These are phyloP conservation scores for Yamadazyma spencermartinsiae DNA, from an alignment of 1,139 yeast species.

Conservation along the genomic window DNA sequence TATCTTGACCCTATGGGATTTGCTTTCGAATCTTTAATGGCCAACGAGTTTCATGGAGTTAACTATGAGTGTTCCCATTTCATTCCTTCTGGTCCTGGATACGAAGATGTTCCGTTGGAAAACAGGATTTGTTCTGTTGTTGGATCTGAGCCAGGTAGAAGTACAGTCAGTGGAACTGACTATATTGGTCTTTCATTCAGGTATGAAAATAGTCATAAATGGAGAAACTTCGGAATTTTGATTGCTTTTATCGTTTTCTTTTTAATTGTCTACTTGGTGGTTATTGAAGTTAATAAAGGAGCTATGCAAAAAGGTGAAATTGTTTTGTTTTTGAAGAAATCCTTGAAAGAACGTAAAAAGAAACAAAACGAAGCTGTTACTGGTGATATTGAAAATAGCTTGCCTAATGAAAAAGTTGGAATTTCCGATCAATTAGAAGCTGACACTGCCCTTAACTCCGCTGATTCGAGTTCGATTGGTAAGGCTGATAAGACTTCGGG, in stretches of 20 bases:
- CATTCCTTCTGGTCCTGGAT: constrained; percentile 54
- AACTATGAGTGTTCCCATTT: constrained; percentile 46
- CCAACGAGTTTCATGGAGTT: constrained; percentile 55
- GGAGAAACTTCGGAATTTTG: constrained; percentile 84
- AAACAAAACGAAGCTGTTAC: constrained; percentile 4
- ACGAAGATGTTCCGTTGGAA: constrained; percentile 31
- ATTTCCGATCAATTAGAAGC: constrained; percentile 13
- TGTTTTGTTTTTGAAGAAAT: constrained; percentile 54
- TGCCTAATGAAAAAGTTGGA: constrained; percentile 15
- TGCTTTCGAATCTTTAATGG: constrained; percentile 55
- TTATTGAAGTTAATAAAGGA: constrained; percentile 69
- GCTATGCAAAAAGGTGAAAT: constrained; percentile 84
- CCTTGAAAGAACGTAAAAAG: constrained; percentile 26
- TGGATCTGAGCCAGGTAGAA: constrained; percentile 62
- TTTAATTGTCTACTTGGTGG: constrained; percentile 52
- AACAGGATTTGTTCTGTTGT: constrained; percentile 59
- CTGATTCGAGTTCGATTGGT: background rate
- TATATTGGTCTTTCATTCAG: constrained; percentile 49
- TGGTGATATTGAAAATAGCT: constrained; percentile 12
- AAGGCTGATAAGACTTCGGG: background rate
- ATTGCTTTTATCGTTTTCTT: constrained; percentile 58
- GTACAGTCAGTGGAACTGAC: constrained; percentile 54
- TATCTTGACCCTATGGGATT: constrained; percentile 59
- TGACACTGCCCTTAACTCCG: constrained; percentile 1
- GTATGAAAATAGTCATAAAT: constrained; percentile 60